phyloP scores from a whole-genome alignment of 1,284 basidiomycete genomes.

The Sanghuangporus weigelae region DNA sequence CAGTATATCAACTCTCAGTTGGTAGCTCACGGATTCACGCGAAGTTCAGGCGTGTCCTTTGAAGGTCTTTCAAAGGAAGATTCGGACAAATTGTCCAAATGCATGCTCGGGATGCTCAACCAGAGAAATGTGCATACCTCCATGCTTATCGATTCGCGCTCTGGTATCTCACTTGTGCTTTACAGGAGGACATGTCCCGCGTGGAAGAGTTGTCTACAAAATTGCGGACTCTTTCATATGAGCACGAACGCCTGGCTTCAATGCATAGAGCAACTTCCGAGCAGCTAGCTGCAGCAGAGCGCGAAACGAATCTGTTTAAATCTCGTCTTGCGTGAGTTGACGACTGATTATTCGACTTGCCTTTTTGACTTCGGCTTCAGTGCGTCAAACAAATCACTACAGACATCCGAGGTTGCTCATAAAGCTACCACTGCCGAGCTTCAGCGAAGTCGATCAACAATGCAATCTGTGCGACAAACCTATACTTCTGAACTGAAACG shows the following conservation, averaged over 20 bases:
- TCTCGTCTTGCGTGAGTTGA: conserved; percentile 59
- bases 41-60: conserved; percentile 56
- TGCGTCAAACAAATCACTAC: conserved; percentile 46
- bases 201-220: conserved; percentile 75
- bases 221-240: conserved; percentile 74
- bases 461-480: conserved; percentile 61
- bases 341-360: background rate
- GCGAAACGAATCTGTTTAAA: conserved; percentile 69
- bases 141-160: background rate
- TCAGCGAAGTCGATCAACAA: conserved; percentile 55
- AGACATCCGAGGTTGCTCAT: conserved; percentile 56
- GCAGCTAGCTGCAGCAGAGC: conserved; percentile 61
- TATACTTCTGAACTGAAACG: conserved; percentile 76
- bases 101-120: conserved; percentile 72
- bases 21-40: conserved; percentile 72
- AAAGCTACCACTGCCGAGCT: conserved; percentile 65
- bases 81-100: conserved; percentile 66
- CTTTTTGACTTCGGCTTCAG: conserved; percentile 31
- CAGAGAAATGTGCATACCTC: conserved; percentile 69
- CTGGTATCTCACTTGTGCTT: conserved; percentile 1
- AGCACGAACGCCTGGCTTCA: conserved; percentile 70
- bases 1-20: conserved; percentile 77
- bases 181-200: conserved; percentile 74
- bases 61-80: conserved; percentile 55
- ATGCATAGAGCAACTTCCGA: conserved; percentile 56